A percentile compares a stretch with the other conserved stretches of the same genome.
These are phyloP conservation scores for Cryphonectria naterciae DNA, from an alignment of 2,329 filamentous ascomycete species.

Conservation along the genomic window DNA sequence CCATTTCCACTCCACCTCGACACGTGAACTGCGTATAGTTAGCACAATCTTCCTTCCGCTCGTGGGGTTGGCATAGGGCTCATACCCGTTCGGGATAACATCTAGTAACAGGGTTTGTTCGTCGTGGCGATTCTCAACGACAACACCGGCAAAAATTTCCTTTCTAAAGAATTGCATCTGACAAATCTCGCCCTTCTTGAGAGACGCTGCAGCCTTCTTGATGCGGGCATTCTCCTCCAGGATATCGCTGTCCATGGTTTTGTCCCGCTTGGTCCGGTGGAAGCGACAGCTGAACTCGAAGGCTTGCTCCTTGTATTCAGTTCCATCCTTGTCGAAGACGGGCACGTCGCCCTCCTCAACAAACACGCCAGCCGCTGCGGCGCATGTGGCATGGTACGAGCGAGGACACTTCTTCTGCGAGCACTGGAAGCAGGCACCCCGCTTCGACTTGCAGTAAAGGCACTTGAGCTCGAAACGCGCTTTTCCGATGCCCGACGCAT, in stretches of 20 bases:
- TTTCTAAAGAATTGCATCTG: conserved; percentile 84
- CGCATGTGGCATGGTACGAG: conserved; percentile 94
- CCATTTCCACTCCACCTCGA: conserved; percentile 87
- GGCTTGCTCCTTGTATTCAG: conserved; percentile 87
- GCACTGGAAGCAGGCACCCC: conserved; percentile 96
- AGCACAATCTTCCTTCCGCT: conserved; percentile 38
- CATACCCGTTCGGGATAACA: conserved; percentile 82
- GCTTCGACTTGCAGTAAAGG: conserved; percentile 90
- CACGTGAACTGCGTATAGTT: conserved; percentile 62
- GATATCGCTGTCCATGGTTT: conserved; percentile 69
- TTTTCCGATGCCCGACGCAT: conserved; percentile 81
- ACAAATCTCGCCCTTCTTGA: conserved; percentile 76
- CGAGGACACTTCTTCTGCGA: conserved; percentile 92
- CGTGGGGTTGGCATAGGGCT: conserved; percentile 31
- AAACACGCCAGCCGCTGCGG: conserved; percentile 87
- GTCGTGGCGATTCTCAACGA: conserved; percentile 78
- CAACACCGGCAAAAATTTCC: conserved; percentile 88
- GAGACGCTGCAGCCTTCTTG: conserved; percentile 66
- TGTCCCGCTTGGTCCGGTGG: conserved; percentile 85
- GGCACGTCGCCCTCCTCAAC: conserved; percentile 86
- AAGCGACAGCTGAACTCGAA: conserved; percentile 95
- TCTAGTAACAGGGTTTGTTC: conserved; percentile 81
- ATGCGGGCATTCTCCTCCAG: conserved; percentile 74
- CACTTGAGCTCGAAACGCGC: conserved; percentile 91
- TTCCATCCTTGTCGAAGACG: conserved; percentile 87